These are phyloP conservation scores for Panus rudis DNA, from an alignment of 768 basidiomycete species.

Conservation along the genomic window DNA sequence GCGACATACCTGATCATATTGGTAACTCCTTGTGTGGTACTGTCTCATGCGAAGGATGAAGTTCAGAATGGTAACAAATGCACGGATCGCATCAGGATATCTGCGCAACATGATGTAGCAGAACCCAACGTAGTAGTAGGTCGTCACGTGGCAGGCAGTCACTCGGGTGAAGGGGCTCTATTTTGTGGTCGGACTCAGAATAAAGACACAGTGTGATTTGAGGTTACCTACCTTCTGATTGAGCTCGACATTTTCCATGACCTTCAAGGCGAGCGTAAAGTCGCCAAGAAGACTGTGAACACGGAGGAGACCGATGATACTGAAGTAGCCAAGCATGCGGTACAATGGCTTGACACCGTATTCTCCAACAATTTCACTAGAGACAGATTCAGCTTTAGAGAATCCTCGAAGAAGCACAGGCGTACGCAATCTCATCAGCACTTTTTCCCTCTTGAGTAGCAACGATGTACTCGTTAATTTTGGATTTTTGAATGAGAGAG, in stretches of 20 bases:
- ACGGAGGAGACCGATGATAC: slow-evolving; percentile 87
- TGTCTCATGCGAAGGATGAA: slow-evolving; percentile 95
- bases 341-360: slow-evolving; percentile 89
- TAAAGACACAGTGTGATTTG: too few species aligned
- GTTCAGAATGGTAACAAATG: slow-evolving; percentile 88
- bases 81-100: slow-evolving; percentile 92
- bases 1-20: slow-evolving; percentile 78
- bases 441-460: slow-evolving; percentile 78
- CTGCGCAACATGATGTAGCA: slow-evolving; percentile 94
- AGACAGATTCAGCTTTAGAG: slow-evolving; percentile 4
- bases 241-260: slow-evolving; percentile 91
- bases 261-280: slow-evolving; percentile 89
- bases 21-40: slow-evolving; percentile 93
- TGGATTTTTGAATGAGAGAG: slow-evolving; percentile 95
- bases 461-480: slow-evolving; percentile 86
- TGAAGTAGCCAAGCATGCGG: slow-evolving; percentile 95
- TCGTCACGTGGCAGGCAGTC: slow-evolving; percentile 93
- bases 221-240: slow-evolving; percentile 61
- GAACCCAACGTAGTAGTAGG: slow-evolving; percentile 94
- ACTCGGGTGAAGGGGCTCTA: slow-evolving; percentile 87
- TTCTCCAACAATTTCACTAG: slow-evolving; percentile 80
- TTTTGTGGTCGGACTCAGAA: not conserved
- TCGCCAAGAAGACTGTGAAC: slow-evolving; percentile 96
- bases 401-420: slow-evolving; percentile 11
- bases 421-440: slow-evolving; percentile 78